Percentiles rank a stretch among this genome's conserved stretches.
These are phyloP conservation scores for Alternaria infectoria DNA, from an alignment of 2,329 filamentous ascomycete species.

Conservation along the genomic window DNA sequence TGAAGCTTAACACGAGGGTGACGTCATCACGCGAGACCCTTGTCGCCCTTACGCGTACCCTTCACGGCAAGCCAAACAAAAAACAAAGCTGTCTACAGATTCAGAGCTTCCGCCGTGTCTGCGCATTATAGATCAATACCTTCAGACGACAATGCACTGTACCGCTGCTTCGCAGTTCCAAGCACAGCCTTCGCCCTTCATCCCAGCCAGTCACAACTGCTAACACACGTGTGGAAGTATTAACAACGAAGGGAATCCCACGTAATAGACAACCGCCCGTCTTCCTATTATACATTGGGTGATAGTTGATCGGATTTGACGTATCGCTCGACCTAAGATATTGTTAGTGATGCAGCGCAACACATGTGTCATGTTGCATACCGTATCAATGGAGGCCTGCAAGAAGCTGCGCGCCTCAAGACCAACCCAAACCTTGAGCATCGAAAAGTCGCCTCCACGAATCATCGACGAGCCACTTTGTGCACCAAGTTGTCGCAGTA, in stretches of 20 bases:
- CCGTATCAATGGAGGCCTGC: conserved; percentile 87
- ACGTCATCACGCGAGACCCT: conserved; percentile 14
- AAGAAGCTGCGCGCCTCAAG: conserved; percentile 87
- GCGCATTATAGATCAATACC: neutral
- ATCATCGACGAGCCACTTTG: conserved; percentile 68
- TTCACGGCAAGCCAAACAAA: neutral
- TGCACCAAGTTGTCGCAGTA: conserved; percentile 84
- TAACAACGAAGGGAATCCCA: neutral
- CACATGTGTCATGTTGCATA: conserved; percentile 54
- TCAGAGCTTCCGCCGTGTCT: neutral
- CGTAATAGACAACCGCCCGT: neutral
- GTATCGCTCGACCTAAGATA: conserved; percentile 74
- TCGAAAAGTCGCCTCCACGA: conserved; percentile 60
- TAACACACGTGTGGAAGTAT: neutral
- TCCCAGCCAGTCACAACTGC: neutral
- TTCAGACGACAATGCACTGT: neutral
- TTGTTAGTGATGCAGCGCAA: conserved; percentile 6
- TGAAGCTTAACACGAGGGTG: conserved; percentile 4
- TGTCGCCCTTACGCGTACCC: neutral
- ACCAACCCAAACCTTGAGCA: conserved; percentile 91
- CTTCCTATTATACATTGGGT: conserved; percentile 72
- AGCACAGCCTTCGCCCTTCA: neutral
- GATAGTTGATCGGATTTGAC: conserved; percentile 90
- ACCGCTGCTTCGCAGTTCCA: neutral
- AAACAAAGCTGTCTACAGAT: neutral